Evolutionary conservation across 2,329 filamentous ascomycete species (phyloP).

Genomic region (Phaeosphaeriaceae sp.): DNA sequence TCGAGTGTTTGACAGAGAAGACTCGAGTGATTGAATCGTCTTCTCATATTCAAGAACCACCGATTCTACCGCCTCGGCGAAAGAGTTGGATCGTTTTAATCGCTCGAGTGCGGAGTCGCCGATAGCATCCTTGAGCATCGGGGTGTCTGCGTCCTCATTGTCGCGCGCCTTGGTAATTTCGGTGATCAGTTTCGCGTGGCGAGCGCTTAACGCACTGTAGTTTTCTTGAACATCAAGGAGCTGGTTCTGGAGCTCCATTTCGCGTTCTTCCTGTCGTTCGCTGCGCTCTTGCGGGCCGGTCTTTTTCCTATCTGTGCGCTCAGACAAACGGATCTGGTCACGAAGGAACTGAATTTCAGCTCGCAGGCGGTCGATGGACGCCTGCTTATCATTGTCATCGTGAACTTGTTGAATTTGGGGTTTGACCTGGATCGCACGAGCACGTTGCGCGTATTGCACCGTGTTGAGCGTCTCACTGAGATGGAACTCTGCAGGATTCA

Average conservation of each 20-base stretch:
- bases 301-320: conserved; percentile 67
- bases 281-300: conserved; percentile 69
- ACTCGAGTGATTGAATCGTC: conserved; percentile 92
- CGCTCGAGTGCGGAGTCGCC: conserved; percentile 85
- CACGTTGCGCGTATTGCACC: conserved; percentile 92
- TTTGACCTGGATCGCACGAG: conserved; percentile 95
- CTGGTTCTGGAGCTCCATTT: conserved; percentile 91
- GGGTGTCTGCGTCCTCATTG: conserved; percentile 62
- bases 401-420: conserved; percentile 89
- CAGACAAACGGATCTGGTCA: conserved; percentile 89
- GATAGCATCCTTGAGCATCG: conserved; percentile 65
- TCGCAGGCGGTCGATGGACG: conserved; percentile 88
- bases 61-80: conserved; percentile 93
- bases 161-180: conserved; percentile 89
- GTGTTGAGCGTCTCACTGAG: conserved; percentile 97
- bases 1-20: conserved; percentile 87
- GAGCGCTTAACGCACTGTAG: conserved; percentile 87
- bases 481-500: conserved; percentile 96
- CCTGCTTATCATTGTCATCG: conserved; percentile 93
- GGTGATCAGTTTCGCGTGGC: conserved; percentile 93
- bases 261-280: conserved; percentile 82
- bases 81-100: conserved; percentile 92
- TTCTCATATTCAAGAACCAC: conserved; percentile 98
- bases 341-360: conserved; percentile 92
- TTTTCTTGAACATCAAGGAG: conserved; percentile 92